Evolutionary conservation across 169 alveolate genomes (phyloP).

Genomic region (Perkinsus chesapeaki): DNA sequence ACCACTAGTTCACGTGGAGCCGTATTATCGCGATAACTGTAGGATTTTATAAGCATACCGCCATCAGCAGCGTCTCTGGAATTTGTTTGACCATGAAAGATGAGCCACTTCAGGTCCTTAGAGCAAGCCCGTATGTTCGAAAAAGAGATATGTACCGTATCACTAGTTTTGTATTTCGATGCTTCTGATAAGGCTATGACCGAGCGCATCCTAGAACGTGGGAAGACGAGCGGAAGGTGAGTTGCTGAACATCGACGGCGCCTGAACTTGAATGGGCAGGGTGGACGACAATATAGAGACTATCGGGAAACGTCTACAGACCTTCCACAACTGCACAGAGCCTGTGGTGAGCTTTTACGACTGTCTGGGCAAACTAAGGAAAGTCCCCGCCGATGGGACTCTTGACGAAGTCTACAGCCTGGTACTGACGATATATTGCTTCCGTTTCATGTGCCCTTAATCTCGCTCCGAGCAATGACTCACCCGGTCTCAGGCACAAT

Average conservation of each 20-base stretch:
- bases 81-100: neutral
- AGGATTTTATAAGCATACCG: no score
- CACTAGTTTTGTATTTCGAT: conserved; percentile 44
- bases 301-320: conserved; percentile 36
- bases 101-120: conserved; percentile 18
- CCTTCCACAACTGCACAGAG: conserved; percentile 38
- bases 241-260: neutral
- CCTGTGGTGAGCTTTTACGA: conserved; percentile 28
- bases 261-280: conserved; percentile 15
- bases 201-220: conserved; percentile 46
- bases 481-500: neutral
- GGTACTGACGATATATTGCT: no score
- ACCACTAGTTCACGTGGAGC: no score
- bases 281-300: conserved; percentile 54
- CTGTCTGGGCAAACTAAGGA: neutral
- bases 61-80: neutral
- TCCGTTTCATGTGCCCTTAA: no score
- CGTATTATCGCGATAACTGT: no score
- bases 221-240: conserved; percentile 33
- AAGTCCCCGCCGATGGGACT: neutral
- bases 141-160: conserved; percentile 37
- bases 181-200: conserved; percentile 47
- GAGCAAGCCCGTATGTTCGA: conserved; percentile 53
- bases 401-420: neutral
- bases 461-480: no score